Evolutionary conservation across 495 filamentous ascomycete species (phyloP).

Genomic region (Daldinia childiae): DNA sequence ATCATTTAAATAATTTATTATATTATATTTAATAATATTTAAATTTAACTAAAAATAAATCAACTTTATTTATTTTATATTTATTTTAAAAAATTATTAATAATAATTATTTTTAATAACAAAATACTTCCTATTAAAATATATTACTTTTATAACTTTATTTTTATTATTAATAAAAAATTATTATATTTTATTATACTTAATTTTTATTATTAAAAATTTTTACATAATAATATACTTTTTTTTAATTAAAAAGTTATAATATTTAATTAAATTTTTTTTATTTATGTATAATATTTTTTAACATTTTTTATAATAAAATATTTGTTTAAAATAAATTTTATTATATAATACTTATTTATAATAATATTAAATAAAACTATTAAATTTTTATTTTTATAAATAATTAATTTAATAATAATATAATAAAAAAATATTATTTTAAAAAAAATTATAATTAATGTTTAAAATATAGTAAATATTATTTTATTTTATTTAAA

Average conservation of each 20-base stretch:
- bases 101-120: neutral
- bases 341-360: neutral
- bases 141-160: neutral
- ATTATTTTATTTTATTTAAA: neutral
- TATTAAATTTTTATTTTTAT: neutral
- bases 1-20: neutral
- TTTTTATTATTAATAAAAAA: neutral
- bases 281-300: neutral
- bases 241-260: neutral
- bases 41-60: neutral
- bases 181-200: neutral
- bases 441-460: neutral
- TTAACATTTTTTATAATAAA: neutral
- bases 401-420: neutral
- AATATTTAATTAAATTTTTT: neutral
- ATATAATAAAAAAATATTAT: neutral
- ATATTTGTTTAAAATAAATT: neutral
- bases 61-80: neutral
- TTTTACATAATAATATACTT: neutral
- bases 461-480: neutral
- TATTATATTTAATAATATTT: neutral
- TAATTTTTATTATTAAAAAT: neutral
- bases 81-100: neutral
- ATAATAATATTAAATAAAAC: neutral
- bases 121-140: neutral